Conservation (phyloP, 805 yeast species). For the Metschnikowia cubensis region DNA sequence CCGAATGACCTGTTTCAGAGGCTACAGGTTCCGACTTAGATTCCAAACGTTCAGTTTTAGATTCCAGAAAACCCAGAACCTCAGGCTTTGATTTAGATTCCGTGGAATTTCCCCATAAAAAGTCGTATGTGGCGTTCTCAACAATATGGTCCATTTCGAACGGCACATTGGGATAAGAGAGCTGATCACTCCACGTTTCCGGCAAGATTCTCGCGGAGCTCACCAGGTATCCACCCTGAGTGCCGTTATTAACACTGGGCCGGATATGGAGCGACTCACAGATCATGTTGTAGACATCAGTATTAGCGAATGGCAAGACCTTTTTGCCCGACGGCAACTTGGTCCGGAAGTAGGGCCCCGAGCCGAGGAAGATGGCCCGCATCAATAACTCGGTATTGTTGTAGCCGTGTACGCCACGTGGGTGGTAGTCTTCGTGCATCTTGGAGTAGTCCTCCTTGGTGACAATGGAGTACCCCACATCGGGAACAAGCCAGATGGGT, state of each 20-base stretch:
- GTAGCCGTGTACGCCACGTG: conserved; percentile 83
- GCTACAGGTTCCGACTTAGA: not conserved
- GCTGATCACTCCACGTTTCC: conserved; percentile 44
- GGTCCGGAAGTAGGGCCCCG: conserved; percentile 70
- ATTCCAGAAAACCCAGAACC: no score
- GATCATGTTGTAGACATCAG: conserved; percentile 68
- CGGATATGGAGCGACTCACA: conserved; percentile 54
- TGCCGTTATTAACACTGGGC: conserved; percentile 63
- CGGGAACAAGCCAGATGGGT: conserved; percentile 81
- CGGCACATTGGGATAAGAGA: conserved; percentile 47
- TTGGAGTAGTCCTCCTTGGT: conserved; percentile 55
- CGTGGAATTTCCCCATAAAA: conserved; percentile 24
- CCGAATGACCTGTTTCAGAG: not conserved
- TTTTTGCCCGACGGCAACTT: conserved; percentile 26
- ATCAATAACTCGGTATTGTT: conserved; percentile 71
- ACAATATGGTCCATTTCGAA: conserved; percentile 44
- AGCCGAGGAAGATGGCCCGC: conserved; percentile 77
- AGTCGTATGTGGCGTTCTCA: conserved; percentile 51
- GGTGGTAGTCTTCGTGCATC: conserved; percentile 47
- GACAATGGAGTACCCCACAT: conserved; percentile 72
- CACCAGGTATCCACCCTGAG: conserved; percentile 20
- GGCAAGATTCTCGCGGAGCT: conserved; percentile 30
- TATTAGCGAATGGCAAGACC: conserved; percentile 64
- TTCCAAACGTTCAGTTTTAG: no score
- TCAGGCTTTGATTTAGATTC: no score